Evolutionary conservation across 805 yeast species (phyloP), one percentile per base, ranked within the genome.

Genomic region (Hanseniaspora nectarophila): DNA sequence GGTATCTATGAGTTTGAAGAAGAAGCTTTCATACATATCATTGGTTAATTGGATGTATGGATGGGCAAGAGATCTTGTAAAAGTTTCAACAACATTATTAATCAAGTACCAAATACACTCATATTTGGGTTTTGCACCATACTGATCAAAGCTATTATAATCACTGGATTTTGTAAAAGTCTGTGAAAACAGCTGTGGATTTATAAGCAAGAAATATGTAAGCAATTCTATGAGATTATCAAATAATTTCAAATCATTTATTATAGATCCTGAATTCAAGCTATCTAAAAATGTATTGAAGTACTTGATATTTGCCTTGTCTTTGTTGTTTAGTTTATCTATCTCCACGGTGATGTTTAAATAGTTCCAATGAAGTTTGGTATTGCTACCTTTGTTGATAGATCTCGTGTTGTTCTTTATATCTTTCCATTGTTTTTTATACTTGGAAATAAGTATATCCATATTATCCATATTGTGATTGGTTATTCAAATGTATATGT

Each of bases 401-500:
- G 43, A 28, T n/a, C 33, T 48, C 3, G 45, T 48, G 34, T 48
- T 48, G 18, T 49, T 49, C 21, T 49, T 49, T 16, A 43, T 43
- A 35, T 34, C 47, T 21, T 31, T 43, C 43, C 51, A 52, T 26
- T 40, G 42, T 10, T 43, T 47, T 15, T 46, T 35, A n/a, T 52
- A 51, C 12, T 51, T 34, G 4, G 49, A 51, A 16, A 56, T 42
- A 5, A 44, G 42, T 8, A 56, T 37, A 8, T 43, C 45, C n/a
- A 54, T 38, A 28, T 57, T 57, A 13, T 53, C 49, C 37, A 56
- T 50, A 10, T 13, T 37, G 40, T 3, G 28, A 8, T 20, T 3
- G 31, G n/a, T n/a, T n/a, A n/a, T n/a, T n/a, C n/a, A n/a, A n/a
- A n/a, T n/a, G n/a, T n/a, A n/a, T n/a, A n/a, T n/a, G n/a, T n/a